Evolutionary conservation across 2,329 filamentous ascomycete genomes (phyloP).

Genomic region (Pseudogymnoascus sp.): DNA sequence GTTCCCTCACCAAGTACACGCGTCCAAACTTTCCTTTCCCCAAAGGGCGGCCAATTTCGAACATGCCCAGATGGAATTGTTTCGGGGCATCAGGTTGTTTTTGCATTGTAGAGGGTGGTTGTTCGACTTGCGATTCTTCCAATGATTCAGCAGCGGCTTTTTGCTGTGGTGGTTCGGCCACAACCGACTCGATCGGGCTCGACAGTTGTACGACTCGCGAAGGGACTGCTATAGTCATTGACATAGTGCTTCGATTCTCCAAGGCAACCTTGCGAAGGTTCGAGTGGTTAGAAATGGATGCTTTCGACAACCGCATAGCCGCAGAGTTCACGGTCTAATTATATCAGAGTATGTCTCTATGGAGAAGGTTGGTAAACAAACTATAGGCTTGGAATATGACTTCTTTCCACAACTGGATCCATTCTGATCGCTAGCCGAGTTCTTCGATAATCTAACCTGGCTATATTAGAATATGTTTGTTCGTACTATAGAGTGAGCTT

Average conservation of each 20-base stretch:
- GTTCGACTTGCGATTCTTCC: constrained; percentile 39
- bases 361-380: not conserved
- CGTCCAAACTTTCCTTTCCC: constrained; percentile 69
- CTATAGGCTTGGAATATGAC: not conserved
- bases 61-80: constrained; percentile 67
- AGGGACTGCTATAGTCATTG: constrained; percentile 55
- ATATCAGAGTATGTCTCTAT: not conserved
- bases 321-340: not conserved
- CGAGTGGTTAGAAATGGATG: not conserved
- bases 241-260: constrained; percentile 31
- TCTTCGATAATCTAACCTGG: not conserved
- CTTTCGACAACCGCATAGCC: not conserved
- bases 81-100: constrained; percentile 50
- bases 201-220: constrained; percentile 47
- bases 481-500: not conserved
- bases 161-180: constrained; percentile 41
- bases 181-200: constrained; percentile 34
- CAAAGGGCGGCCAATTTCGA: constrained; percentile 65
- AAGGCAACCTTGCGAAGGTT: not conserved
- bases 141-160: constrained; percentile 39
- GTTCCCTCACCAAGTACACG: constrained; percentile 63
- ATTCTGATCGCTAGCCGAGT: not conserved
- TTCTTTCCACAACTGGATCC: not conserved
- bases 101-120: constrained; percentile 42
- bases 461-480: not conserved